These are phyloP conservation scores for Panicum hallii DNA, from an alignment of 202 grass and related monocot species.

Conservation along the genomic window DNA sequence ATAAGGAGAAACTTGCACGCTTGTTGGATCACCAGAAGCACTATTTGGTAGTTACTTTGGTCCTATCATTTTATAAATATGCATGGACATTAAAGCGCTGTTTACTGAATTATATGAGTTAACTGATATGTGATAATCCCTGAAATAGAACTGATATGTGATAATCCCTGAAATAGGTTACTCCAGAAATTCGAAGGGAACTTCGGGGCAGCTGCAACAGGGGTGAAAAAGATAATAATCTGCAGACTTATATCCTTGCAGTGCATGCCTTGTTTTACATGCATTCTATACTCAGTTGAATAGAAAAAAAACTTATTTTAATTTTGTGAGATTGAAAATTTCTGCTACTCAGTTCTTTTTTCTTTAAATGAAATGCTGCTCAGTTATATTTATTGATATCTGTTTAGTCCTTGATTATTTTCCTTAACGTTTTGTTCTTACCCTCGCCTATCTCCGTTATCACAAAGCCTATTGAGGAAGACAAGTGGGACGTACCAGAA, in stretches of 20 bases:
- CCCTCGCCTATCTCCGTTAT: slow-evolving; percentile 71
- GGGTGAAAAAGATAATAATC: slow-evolving; percentile 60
- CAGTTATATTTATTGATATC: background rate
- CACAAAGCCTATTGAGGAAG: slow-evolving; percentile 84
- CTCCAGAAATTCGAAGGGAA: slow-evolving; percentile 90
- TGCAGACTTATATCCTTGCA: slow-evolving; percentile 82
- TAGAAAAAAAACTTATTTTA: background rate
- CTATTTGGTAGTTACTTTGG: slow-evolving; percentile 64
- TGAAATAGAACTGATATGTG: background rate
- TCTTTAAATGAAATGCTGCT: background rate
- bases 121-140: background rate
- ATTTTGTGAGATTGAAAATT: background rate
- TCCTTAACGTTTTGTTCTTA: slow-evolving; percentile 68
- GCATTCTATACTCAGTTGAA: background rate
- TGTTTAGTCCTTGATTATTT: background rate
- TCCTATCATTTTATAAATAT: background rate
- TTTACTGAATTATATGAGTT: slow-evolving; percentile 7
- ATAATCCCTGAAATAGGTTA: slow-evolving; percentile 55
- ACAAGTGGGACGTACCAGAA: slow-evolving; percentile 76
- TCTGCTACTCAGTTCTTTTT: background rate
- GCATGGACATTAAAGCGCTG: background rate
- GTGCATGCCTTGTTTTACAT: slow-evolving; percentile 17
- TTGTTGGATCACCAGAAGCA: slow-evolving; percentile 93
- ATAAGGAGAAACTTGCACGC: slow-evolving; percentile 71
- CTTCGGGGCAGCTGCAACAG: slow-evolving; percentile 68